Base-by-base conservation (phyloP, 192 early-diverging fungal species). In the Diversispora eburnea region DNA sequence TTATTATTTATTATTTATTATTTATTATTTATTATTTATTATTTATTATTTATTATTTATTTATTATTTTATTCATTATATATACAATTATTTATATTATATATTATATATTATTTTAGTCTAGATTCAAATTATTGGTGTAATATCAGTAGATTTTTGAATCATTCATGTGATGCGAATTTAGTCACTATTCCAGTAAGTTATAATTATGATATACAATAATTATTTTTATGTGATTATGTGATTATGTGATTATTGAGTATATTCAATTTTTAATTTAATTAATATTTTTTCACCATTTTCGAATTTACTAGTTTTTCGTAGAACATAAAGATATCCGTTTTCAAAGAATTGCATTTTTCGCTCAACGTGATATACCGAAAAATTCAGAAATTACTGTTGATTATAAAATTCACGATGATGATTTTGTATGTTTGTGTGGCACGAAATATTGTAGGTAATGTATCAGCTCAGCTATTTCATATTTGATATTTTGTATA, bases 161-260 rank as follows among this genome's bases (percentile, higher is more conserved):
- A 69, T 56, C 67, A 69, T 56, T 69, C 67, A 6, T 69, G 67
- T 69, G 33, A 69, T 69, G 49, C 48, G 6, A 69, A 69, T 56
- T 17, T 69, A 1, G 8, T 69, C 17, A 51, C 48, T 39, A 55
- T 69, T 19, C 49, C 67, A 2, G 67, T 69, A 69, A 69, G 51
- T 69, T n/a, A 67, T 47, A 20, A 25, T 25, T 56, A 8, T 5
- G 2, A 67, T 15, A 64, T 25, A 13, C 3, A 41, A 3, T 3
- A n/a, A n/a, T n/a, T n/a, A n/a, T n/a, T n/a, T n/a, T n/a, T n/a
- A n/a, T n/a, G n/a, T n/a, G n/a, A n/a, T n/a, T n/a, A n/a, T n/a
- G n/a, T n/a, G n/a, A n/a, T n/a, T n/a, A 48, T 67, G 13, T 4
- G 42, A n/a, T 12, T 48, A 41, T n/a, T 52, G 3, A 13, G 22